Evolutionary conservation across 768 basidiomycete species (phyloP), one percentile per base, ranked within the genome.

Genomic region (Rhodotorula babjevae): DNA sequence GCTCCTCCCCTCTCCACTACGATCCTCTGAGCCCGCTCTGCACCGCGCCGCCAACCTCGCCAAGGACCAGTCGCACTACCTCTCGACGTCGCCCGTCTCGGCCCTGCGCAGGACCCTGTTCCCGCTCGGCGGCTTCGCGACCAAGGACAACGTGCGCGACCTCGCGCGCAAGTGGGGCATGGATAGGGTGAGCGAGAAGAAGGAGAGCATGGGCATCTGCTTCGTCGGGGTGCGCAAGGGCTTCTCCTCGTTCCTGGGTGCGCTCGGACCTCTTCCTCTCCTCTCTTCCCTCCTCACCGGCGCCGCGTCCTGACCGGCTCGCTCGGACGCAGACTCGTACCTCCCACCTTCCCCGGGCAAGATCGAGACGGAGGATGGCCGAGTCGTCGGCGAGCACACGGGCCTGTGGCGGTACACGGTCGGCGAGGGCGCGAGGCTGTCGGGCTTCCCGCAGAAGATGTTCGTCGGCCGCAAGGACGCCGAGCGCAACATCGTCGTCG

Each of bases 21-120:
- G 52, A 23, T 42, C 55, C 25, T 68, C 70, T 12, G 78, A 80
- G 14, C 83, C 83, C 2, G 79, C 81, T 55, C 81, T 87, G 7
- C 74, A 82, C 44, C 80, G 85, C 36, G 81, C 84, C 0, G 69
- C 74, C 15, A 92, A 95, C 78, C 73, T 74, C 62, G 80, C 79
- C 6, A 98, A 97, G 80, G 94, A 97, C 81, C 94, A 98, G 81
- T 88, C 92, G 0, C 96, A 93, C 77, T 98, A 92, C 79, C 84
- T 95, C 8, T 88, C 92, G 6, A 72, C 74, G 19, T 50, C 53
- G 18, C 62, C 71, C 0, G 5, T 71, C 11, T 27, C 56, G 14
- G 53, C 68, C 1, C 50, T 73, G 0, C 36, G 21, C 1, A 67
- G 84, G 81, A 78, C 92, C 1, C 79, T 94, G 4, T 93, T 96